A percentile compares a stretch with the other conserved stretches of the same genome.
Conservation (phyloP, 495 filamentous ascomycete species). For the Penicillium fimorum region DNA sequence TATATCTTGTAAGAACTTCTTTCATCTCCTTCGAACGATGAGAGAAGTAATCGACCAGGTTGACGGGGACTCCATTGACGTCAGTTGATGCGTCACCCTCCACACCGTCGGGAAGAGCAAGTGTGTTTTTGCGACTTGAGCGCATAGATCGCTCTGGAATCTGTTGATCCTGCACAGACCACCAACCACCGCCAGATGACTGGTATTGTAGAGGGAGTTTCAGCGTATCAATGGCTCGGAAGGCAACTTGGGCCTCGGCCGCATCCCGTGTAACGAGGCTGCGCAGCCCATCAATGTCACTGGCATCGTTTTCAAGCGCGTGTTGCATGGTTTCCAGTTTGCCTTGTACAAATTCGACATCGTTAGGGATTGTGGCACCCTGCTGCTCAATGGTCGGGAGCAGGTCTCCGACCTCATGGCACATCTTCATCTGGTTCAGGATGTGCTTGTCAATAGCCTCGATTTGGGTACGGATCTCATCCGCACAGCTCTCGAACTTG, state of each 20-base stretch:
- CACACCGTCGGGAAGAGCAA: slow-evolving; percentile 55
- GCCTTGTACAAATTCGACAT: slow-evolving; percentile 69
- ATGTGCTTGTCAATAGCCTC: slow-evolving; percentile 72
- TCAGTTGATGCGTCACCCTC: slow-evolving; percentile 53
- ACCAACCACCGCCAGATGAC: slow-evolving; percentile 43
- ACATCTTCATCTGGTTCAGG: slow-evolving; percentile 62
- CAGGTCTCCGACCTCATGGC: slow-evolving; percentile 44
- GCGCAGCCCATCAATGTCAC: slow-evolving; percentile 65
- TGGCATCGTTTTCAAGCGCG: slow-evolving; percentile 68
- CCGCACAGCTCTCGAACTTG: slow-evolving; percentile 82
- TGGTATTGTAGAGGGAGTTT: slow-evolving; percentile 75
- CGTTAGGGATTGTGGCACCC: slow-evolving; percentile 64
- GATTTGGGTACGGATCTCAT: slow-evolving; percentile 75
- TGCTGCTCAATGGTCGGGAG: slow-evolving; percentile 61
- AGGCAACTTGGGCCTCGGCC: slow-evolving; percentile 67
- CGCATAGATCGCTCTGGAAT: slow-evolving; percentile 41
- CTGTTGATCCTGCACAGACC: slow-evolving; percentile 46
- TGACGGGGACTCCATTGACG: slow-evolving; percentile 46
- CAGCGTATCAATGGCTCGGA: slow-evolving; percentile 73
- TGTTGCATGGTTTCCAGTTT: slow-evolving; percentile 72
- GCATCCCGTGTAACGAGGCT: slow-evolving; percentile 63
- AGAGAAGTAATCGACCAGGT: slow-evolving; percentile 75
- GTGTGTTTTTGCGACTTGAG: slow-evolving; percentile 43
- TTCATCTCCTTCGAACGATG: slow-evolving; percentile 70
- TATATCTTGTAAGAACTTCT: slow-evolving; percentile 62